Percentiles rank a stretch among this genome's conserved stretches.
phyloP scores from a whole-genome alignment of 768 basidiomycete genomes.

The Lactarius akahatsu region DNA sequence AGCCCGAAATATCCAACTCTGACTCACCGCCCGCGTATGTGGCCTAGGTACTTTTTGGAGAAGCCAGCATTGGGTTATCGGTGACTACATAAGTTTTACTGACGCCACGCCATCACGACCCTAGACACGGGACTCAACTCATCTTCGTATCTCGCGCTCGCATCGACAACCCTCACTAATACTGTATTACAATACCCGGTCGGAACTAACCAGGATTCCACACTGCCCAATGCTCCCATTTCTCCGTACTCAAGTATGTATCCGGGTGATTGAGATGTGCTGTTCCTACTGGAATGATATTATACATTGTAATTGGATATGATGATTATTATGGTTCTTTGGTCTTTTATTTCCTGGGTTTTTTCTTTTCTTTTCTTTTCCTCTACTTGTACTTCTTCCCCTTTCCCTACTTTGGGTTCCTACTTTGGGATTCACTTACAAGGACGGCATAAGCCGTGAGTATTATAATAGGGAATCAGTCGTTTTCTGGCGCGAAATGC shows the following conservation, averaged over 20 bases:
- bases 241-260: not conserved
- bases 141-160: not conserved
- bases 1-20: not conserved
- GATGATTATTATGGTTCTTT: slow-evolving; percentile 3
- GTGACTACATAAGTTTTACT: not conserved
- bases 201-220: not conserved
- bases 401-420: not conserved
- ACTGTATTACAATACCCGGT: not conserved
- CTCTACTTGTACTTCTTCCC: not conserved
- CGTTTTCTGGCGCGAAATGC: not conserved
- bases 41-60: slow-evolving; percentile 6
- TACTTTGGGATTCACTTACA: slow-evolving; percentile 4
- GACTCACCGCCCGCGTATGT: slow-evolving; percentile 22
- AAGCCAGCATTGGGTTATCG: not conserved
- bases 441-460: slow-evolving; percentile 5
- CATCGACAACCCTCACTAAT: not conserved
- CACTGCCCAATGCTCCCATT: not conserved
- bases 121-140: not conserved
- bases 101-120: not conserved
- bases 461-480: not conserved
- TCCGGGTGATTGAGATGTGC: not conserved
- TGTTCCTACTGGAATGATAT: not conserved
- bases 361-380: not conserved
- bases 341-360: not conserved
- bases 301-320: not conserved